A percentile compares a stretch with the other conserved stretches of the same genome.
phyloP scores from a whole-genome alignment of 139 green algal species.

The Nannochloris sp. region DNA sequence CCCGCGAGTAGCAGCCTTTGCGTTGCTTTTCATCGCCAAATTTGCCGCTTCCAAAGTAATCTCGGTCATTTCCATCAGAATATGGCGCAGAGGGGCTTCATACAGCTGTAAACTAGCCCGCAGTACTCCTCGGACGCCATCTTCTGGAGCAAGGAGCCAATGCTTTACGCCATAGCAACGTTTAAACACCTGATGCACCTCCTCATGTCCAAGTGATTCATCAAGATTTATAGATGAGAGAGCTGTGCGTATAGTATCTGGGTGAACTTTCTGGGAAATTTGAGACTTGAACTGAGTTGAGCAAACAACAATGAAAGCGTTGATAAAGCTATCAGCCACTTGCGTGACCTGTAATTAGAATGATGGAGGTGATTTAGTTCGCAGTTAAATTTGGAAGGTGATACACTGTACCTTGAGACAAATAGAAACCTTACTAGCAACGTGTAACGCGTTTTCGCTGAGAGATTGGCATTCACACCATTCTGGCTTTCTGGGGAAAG shows the following conservation, averaged over 20 bases:
- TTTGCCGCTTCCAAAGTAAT: background rate
- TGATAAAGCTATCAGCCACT: background rate
- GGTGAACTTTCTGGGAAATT: background rate
- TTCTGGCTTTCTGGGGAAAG: too few species aligned
- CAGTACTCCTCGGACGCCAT: conserved; percentile 5
- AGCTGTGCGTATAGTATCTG: background rate
- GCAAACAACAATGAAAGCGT: background rate
- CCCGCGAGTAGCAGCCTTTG: background rate
- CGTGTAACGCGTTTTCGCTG: background rate
- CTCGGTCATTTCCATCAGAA: background rate
- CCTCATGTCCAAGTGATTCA: background rate
- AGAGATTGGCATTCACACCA: background rate
- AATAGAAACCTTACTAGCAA: background rate
- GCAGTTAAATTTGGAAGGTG: too few species aligned
- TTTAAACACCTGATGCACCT: background rate
- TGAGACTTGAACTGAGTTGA: background rate
- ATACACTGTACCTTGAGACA: too few species aligned
- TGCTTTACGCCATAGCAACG: background rate
- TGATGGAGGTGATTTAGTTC: background rate
- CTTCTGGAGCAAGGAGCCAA: conserved; percentile 9
- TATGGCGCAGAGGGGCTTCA: background rate
- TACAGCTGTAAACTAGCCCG: background rate
- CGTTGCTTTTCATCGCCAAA: background rate
- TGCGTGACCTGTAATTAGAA: background rate
- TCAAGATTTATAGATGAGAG: background rate